These are phyloP conservation scores for Lophium mytilinum DNA, from an alignment of 495 filamentous ascomycete species.

Conservation along the genomic window DNA sequence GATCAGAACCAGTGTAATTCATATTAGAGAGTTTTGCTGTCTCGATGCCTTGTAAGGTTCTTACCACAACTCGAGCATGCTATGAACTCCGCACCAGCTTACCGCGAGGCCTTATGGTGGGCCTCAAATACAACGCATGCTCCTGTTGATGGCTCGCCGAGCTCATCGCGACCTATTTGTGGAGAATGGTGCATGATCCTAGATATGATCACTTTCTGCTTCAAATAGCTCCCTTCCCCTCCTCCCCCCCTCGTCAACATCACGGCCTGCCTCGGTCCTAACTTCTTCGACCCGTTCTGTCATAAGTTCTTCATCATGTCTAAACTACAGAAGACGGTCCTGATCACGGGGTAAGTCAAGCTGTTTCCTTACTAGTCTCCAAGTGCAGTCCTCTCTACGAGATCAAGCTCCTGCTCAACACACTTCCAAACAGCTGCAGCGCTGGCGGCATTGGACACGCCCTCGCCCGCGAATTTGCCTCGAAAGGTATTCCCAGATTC, in stretches of 20 bases:
- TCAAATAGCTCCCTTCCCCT: neutral
- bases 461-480: constrained; percentile 48
- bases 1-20: too few relatives aligned
- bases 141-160: too few relatives aligned
- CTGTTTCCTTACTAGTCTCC: neutral
- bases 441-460: constrained; percentile 53
- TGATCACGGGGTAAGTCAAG: constrained; percentile 21
- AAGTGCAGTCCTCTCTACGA: too few relatives aligned
- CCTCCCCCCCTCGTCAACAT: neutral
- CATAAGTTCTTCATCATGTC: constrained; percentile 2
- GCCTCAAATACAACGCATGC: too few relatives aligned
- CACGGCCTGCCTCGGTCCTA: neutral
- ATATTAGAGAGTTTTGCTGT: too few relatives aligned
- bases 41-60: too few relatives aligned
- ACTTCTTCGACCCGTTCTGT: neutral
- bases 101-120: too few relatives aligned
- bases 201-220: too few relatives aligned
- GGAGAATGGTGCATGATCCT: too few relatives aligned
- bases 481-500: constrained; percentile 27
- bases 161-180: too few relatives aligned
- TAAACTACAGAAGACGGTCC: constrained; percentile 7
- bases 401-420: neutral
- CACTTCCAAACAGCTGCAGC: constrained; percentile 36
- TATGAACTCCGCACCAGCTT: too few relatives aligned
- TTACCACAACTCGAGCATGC: too few relatives aligned